Conservation (phyloP, 371 early-diverging fungal genomes). For the Basidiobolus meristosporus region DNA sequence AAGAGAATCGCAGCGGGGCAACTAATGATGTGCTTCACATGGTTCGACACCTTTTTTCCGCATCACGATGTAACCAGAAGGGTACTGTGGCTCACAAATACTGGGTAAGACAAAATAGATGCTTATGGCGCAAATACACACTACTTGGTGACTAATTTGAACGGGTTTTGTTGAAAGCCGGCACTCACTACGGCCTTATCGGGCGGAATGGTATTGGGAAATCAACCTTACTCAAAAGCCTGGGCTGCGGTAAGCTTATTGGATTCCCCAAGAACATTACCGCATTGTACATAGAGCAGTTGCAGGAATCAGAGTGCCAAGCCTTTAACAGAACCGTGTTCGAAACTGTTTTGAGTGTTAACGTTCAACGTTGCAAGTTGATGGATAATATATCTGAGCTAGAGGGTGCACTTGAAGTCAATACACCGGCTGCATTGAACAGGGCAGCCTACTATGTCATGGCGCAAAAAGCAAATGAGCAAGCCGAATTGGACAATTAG, state of each 20-base stretch:
- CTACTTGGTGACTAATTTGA: too few species aligned
- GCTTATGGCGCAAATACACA: too few species aligned
- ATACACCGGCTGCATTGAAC: neutral
- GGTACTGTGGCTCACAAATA: too few species aligned
- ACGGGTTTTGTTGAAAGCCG: slow-evolving; percentile 74
- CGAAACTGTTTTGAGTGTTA: slow-evolving; percentile 40
- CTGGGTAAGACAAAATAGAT: too few species aligned
- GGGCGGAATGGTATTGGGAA: slow-evolving; percentile 97
- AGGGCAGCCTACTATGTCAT: slow-evolving; percentile 10
- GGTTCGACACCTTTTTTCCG: too few species aligned
- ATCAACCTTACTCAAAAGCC: slow-evolving; percentile 53
- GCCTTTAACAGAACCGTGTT: slow-evolving; percentile 48
- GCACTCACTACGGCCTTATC: slow-evolving; percentile 92
- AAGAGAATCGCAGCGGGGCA: too few species aligned
- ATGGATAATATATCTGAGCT: neutral
- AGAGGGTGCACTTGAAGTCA: slow-evolving; percentile 3
- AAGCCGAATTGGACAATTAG: slow-evolving; percentile 25
- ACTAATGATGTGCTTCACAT: too few species aligned
- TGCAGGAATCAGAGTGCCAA: slow-evolving; percentile 24
- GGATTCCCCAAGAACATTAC: slow-evolving; percentile 59
- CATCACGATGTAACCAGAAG: too few species aligned
- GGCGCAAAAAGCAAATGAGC: slow-evolving; percentile 13
- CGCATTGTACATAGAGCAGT: slow-evolving; percentile 61
- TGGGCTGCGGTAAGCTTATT: slow-evolving; percentile 44
- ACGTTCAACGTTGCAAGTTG: neutral